A percentile compares a stretch with the other conserved stretches of the same genome.
phyloP scores from a whole-genome alignment of 2,329 filamentous ascomycete genomes.

The Diaporthe batatas region DNA sequence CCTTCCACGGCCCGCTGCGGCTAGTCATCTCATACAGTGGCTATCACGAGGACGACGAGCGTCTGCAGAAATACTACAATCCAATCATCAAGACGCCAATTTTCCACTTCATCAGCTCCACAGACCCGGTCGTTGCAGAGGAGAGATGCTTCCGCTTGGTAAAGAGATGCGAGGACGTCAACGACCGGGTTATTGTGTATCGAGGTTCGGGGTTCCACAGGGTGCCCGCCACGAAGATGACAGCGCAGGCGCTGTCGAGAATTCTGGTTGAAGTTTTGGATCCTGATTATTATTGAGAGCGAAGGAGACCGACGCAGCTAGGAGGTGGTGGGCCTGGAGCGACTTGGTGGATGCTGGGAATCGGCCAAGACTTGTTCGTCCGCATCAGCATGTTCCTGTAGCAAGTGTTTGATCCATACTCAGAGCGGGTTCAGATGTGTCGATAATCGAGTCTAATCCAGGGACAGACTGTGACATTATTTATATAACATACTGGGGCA shows the following conservation, averaged over 20 bases:
- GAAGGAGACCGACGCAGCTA: too few relatives aligned
- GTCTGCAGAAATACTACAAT: conserved; percentile 8
- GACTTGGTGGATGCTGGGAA: too few relatives aligned
- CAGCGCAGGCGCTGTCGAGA: conserved; percentile 14
- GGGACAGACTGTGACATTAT: too few relatives aligned
- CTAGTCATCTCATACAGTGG: conserved; percentile 14
- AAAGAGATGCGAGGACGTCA: conserved; percentile 6
- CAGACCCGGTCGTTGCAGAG: conserved; percentile 7
- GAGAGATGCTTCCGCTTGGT: conserved; percentile 3
- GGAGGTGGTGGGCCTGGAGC: too few relatives aligned
- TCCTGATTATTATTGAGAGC: too few relatives aligned
- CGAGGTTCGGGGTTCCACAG: conserved; percentile 5
- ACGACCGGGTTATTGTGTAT: background rate
- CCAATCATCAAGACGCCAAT: conserved; percentile 7
- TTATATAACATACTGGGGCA: too few relatives aligned
- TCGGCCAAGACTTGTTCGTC: too few relatives aligned
- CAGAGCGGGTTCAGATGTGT: too few relatives aligned
- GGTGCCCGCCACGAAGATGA: conserved; percentile 4
- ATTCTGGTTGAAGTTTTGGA: conserved; percentile 3
- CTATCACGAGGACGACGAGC: conserved; percentile 11
- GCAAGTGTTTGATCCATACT: too few relatives aligned
- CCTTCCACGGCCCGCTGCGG: background rate
- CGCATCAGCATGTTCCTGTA: too few relatives aligned
- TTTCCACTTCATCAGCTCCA: conserved; percentile 1
- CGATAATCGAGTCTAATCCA: too few relatives aligned